phyloP scores from a whole-genome alignment of 305 asterid genomes.

The Fraxinus dipetala region DNA sequence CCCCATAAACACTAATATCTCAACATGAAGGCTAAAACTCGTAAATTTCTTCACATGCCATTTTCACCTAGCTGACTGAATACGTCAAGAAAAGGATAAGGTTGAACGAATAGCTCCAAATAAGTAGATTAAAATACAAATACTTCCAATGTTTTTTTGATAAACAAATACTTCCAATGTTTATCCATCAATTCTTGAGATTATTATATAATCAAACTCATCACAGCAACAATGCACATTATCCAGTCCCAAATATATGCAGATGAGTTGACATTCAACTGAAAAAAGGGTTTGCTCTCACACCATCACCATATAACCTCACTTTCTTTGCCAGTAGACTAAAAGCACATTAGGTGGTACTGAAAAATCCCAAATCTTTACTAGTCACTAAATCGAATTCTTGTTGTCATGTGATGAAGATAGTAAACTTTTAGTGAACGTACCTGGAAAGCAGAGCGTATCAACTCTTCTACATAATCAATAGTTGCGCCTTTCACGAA shows the following conservation, averaged over 20 bases:
- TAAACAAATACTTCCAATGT: neutral
- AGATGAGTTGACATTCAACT: slow-evolving; percentile 3
- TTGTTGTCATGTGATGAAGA: slow-evolving; percentile 9
- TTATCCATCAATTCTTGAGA: neutral
- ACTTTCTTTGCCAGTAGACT: slow-evolving; percentile 8
- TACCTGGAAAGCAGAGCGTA: slow-evolving; percentile 98
- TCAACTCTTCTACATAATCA: slow-evolving; percentile 93
- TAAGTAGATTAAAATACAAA: neutral
- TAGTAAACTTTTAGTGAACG: slow-evolving; percentile 17
- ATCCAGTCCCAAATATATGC: neutral
- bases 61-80: neutral
- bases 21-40: neutral
- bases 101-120: neutral
- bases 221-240: neutral
- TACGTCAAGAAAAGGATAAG: neutral
- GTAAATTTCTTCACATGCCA: slow-evolving; percentile 1
- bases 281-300: neutral
- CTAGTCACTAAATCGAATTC: neutral
- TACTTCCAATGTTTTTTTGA: neutral
- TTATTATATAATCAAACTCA: slow-evolving; percentile 8
- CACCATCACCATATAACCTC: neutral
- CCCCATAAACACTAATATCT: slow-evolving; percentile 6
- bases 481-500: slow-evolving; percentile 90
- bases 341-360: slow-evolving; percentile 9
- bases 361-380: neutral